Base-by-base conservation (phyloP, 495 filamentous ascomycete species). In the Penicillium macrosclerotiorum region DNA sequence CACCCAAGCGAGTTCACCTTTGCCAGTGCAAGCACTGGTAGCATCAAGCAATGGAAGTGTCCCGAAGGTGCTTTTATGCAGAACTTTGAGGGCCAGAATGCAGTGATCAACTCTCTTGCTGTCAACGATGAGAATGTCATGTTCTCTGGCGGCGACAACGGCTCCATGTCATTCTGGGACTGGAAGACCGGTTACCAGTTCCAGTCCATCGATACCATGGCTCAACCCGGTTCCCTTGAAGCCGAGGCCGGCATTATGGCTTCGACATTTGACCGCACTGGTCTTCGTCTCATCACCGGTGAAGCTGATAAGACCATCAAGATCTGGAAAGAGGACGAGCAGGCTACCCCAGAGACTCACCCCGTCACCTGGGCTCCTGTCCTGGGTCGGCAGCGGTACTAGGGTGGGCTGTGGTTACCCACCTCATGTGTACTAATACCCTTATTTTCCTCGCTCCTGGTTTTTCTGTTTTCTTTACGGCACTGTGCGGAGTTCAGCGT, bases 11-110 rank as follows among this genome's bases (percentile, higher is more conserved):
- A 99, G 64, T 99, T 95, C 67, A 99, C 94, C 1, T 99, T 99
- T 55, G 94, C 91, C 23, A 89, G 80, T 49, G 92, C 86, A 47
- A 93, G 88, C 58, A 90, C 91, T 0, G 84, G 85, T 18, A 89
- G 85, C 64, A 99, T 99, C 72, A 99, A 99, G 75, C 94, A 97
- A 66, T 99, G 93, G 92, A 97, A 97, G 65, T 97, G 90, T 57
- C 94, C 94, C 13, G 92, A 96, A 67, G 94, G 92, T 27, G 90
- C 87, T 23, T 96, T 99, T 64, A 99, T 99, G 94, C 90, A 96
- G 70, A 97, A 97, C 68, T 99, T 96, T 60, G 91, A 96, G 31
- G 91, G 91, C 29, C 91, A 96, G 51, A 96, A 96, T 54, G 79
- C 89, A 34, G 89, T 99, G 64, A 93, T 97, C 72, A 99, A 99